Percentiles rank a stretch among this genome's conserved stretches.
Evolutionary conservation across 75 land plant genomes (phyloP).

Genomic region (Selaginella tamariscina): DNA sequence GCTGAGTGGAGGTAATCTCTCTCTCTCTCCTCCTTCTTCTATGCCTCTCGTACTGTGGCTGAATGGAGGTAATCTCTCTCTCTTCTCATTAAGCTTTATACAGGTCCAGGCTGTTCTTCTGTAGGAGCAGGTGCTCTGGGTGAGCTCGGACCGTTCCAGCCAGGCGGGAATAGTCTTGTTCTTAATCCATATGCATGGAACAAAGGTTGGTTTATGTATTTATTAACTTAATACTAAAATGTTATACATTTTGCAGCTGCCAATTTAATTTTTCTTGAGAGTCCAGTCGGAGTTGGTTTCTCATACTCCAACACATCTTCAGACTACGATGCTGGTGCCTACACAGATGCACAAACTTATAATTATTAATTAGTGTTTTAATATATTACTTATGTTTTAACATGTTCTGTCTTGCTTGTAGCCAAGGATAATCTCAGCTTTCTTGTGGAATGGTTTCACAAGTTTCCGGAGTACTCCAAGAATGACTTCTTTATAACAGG

Average conservation of each 20-base stretch:
- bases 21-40: constrained; percentile 27
- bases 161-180: neutral
- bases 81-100: neutral
- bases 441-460: constrained; percentile 41
- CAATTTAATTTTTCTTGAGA: neutral
- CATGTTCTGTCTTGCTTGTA: neutral
- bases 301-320: neutral
- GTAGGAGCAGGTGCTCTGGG: constrained; percentile 6
- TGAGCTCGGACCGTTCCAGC: neutral
- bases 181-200: neutral
- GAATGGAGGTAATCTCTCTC: neutral
- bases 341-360: neutral
- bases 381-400: no score
- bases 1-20: constrained; percentile 91
- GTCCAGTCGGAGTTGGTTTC: neutral
- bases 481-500: constrained; percentile 52
- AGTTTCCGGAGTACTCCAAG: constrained; percentile 41
- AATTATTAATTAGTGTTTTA: neutral
- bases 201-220: constrained; percentile 12
- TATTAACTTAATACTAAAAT: neutral
- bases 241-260: neutral
- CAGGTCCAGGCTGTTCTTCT: constrained; percentile 11
- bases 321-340: neutral
- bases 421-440: constrained; percentile 43
- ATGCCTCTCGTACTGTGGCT: constrained; percentile 75